These are phyloP conservation scores for Wallacemonas rigidus DNA, from an alignment of 208 protist genomes.

Conservation along the genomic window DNA sequence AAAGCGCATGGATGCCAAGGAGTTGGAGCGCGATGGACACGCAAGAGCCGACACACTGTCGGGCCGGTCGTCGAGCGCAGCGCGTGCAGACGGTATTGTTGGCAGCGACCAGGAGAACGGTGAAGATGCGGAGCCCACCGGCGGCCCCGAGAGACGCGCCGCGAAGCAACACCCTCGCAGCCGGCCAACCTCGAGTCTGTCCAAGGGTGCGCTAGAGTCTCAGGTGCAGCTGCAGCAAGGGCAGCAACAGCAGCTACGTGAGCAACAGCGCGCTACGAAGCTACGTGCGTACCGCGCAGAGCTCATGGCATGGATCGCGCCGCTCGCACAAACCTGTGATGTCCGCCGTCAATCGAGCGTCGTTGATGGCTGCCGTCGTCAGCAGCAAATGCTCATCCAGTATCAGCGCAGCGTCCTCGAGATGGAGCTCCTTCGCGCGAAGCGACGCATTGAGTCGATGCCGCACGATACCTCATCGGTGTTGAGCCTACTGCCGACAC, in stretches of 20 bases:
- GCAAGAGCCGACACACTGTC: background rate
- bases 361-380: conserved; percentile 42
- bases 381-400: conserved; percentile 36
- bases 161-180: background rate
- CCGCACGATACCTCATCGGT: background rate
- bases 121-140: conserved; percentile 1
- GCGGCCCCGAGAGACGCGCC: background rate
- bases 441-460: background rate
- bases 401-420: conserved; percentile 37
- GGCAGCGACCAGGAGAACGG: conserved; percentile 1
- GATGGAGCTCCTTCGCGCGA: background rate
- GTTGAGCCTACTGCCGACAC: too few relatives aligned
- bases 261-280: conserved; percentile 21
- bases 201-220: too few relatives aligned
- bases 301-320: conserved; percentile 39
- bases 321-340: conserved; percentile 39
- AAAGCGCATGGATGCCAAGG: conserved; percentile 15
- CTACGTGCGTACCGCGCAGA: conserved; percentile 36
- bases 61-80: background rate
- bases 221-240: background rate
- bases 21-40: background rate
- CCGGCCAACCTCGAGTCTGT: too few relatives aligned
- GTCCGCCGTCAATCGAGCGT: conserved; percentile 23
- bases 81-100: too few relatives aligned
- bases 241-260: conserved; percentile 20